phyloP scores from a whole-genome alignment of 257 asterid species.

The Echium plantagineum region DNA sequence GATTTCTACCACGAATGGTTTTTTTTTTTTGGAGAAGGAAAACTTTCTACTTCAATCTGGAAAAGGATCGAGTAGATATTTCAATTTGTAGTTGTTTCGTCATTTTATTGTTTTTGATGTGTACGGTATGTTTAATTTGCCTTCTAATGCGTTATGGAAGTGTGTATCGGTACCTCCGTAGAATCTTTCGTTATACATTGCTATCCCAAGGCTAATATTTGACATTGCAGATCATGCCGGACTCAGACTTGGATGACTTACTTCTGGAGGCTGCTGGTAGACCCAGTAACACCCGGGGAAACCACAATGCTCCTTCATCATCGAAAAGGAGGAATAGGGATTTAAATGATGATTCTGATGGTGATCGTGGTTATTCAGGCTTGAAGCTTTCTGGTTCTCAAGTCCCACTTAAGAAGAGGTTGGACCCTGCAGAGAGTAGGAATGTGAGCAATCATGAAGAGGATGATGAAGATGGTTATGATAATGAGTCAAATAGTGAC shows the following conservation, averaged over 20 bases:
- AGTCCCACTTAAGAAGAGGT: constrained; percentile 87
- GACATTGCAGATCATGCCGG: constrained; percentile 45
- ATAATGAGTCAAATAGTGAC: constrained; percentile 61
- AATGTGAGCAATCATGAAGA: constrained; percentile 54
- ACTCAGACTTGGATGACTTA: constrained; percentile 72
- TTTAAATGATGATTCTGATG: constrained; percentile 78
- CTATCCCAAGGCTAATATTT: too few species aligned
- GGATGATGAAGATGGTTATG: constrained; percentile 43
- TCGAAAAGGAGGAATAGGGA: constrained; percentile 47
- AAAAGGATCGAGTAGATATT: too few species aligned
- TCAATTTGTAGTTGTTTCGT: too few species aligned
- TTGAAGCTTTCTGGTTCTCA: constrained; percentile 72
- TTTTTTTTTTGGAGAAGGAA: too few species aligned
- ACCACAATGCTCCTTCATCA: constrained; percentile 58
- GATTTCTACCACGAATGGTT: too few species aligned
- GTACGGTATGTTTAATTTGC: too few species aligned
- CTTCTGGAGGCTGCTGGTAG: constrained; percentile 96
- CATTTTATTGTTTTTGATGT: too few species aligned
- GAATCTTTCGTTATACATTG: too few species aligned
- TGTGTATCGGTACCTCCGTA: too few species aligned
- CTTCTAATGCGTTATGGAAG: too few species aligned
- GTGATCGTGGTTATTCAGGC: constrained; percentile 56
- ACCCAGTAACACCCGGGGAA: constrained; percentile 48
- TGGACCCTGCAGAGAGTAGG: constrained; percentile 67
- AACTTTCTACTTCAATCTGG: too few species aligned